These are phyloP conservation scores for Trametes punicea DNA, from an alignment of 768 basidiomycete species.

Conservation along the genomic window DNA sequence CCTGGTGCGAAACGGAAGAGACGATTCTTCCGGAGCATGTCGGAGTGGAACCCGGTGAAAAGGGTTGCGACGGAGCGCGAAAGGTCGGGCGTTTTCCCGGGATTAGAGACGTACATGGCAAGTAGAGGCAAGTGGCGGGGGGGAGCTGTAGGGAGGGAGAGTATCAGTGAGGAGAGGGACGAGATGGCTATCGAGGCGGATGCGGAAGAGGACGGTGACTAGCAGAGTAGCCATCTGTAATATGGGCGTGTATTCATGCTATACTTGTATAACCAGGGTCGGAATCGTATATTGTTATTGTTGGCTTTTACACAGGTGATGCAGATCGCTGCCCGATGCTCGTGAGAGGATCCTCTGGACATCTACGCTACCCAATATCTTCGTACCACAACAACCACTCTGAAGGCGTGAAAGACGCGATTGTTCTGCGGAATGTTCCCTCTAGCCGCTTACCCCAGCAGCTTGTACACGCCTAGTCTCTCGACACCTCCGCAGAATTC, in stretches of 20 bases:
- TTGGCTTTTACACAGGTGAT: background rate
- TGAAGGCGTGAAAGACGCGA: too few species aligned
- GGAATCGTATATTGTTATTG: background rate
- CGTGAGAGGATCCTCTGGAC: too few species aligned
- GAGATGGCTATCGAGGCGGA: slow-evolving; percentile 7
- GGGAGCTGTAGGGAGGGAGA: slow-evolving; percentile 15
- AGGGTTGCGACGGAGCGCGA: slow-evolving; percentile 18
- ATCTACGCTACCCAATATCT: too few species aligned
- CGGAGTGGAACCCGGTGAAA: slow-evolving; percentile 35
- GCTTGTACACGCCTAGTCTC: slow-evolving; percentile 12
- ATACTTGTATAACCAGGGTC: background rate
- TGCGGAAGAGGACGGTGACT: slow-evolving; percentile 13
- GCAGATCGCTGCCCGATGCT: too few species aligned
- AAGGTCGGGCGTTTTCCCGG: slow-evolving; percentile 15
- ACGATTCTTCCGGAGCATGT: slow-evolving; percentile 56
- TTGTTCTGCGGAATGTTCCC: background rate
- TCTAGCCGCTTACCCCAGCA: background rate
- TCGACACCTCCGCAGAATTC: slow-evolving; percentile 17
- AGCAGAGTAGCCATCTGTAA: background rate
- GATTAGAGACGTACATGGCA: slow-evolving; percentile 19
- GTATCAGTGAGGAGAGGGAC: slow-evolving; percentile 21
- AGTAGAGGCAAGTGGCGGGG: slow-evolving; percentile 8
- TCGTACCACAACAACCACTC: too few species aligned
- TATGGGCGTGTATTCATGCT: background rate
- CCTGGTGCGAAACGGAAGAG: slow-evolving; percentile 33